Conservation (phyloP, 768 basidiomycete species). For the Lentinula guzmanii region DNA sequence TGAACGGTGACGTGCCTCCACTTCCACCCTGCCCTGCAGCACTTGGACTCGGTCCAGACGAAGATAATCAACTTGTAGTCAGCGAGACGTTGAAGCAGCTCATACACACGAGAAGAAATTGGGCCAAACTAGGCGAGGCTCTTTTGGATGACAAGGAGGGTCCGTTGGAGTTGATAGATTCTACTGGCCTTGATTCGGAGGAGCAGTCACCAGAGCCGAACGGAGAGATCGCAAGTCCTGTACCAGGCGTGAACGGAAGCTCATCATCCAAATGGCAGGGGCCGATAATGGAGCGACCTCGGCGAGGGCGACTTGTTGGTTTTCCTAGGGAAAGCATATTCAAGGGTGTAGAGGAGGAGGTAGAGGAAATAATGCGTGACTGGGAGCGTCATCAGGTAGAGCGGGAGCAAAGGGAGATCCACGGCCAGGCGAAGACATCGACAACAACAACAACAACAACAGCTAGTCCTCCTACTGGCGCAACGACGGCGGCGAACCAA, state of each 20-base stretch:
- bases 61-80: slow-evolving; percentile 55
- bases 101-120: slow-evolving; percentile 69
- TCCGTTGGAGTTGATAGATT: slow-evolving; percentile 15
- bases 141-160: slow-evolving; percentile 73
- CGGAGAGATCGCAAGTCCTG: background rate
- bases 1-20: slow-evolving; percentile 27
- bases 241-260: background rate
- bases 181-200: background rate
- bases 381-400: slow-evolving; percentile 3
- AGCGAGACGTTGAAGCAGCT: slow-evolving; percentile 65
- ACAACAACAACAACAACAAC: background rate
- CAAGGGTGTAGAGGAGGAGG: slow-evolving; percentile 66
- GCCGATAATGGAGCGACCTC: slow-evolving; percentile 6
- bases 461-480: background rate
- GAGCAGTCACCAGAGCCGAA: background rate
- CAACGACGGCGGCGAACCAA: background rate
- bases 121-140: slow-evolving; percentile 71
- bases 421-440: slow-evolving; percentile 14
- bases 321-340: slow-evolving; percentile 73
- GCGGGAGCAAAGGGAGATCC: slow-evolving; percentile 8
- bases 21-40: slow-evolving; percentile 63
- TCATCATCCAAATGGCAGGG: background rate
- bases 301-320: slow-evolving; percentile 71
- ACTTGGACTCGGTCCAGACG: slow-evolving; percentile 62
- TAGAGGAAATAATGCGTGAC: slow-evolving; percentile 31